Conservation (phyloP, 1,284 basidiomycete species). For the Pseudozyma hubeiensis region DNA sequence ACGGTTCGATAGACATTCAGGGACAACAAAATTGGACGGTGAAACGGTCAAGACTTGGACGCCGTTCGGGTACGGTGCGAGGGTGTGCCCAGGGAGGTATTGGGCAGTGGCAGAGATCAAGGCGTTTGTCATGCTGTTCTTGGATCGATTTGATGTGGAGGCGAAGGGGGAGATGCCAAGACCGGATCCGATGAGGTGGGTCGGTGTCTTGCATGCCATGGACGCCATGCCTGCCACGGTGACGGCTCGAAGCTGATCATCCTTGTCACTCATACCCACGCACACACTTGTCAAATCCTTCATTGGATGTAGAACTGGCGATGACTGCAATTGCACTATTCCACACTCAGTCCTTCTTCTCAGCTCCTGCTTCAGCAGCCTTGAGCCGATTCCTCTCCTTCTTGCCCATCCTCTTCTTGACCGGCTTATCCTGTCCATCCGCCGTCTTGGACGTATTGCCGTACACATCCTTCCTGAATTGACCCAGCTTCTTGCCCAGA, state of each 20-base stretch:
- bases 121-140: constrained; percentile 19
- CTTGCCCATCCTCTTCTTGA: constrained; percentile 68
- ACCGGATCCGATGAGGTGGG: constrained; percentile 14
- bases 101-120: constrained; percentile 39
- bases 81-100: constrained; percentile 27
- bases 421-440: constrained; percentile 67
- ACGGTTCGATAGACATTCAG: constrained; percentile 6
- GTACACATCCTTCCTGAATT: constrained; percentile 75
- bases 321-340: neutral
- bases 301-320: neutral
- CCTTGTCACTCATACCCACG: neutral
- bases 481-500: constrained; percentile 76
- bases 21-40: neutral
- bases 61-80: constrained; percentile 19
- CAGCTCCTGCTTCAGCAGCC: constrained; percentile 19
- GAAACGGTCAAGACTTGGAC: constrained; percentile 23
- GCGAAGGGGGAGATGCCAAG: constrained; percentile 10
- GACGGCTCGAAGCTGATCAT: neutral
- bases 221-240: constrained; percentile 14
- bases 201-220: constrained; percentile 20
- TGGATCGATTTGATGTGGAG: constrained; percentile 16
- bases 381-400: constrained; percentile 58
- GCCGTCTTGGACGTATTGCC: constrained; percentile 34
- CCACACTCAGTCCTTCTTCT: constrained; percentile 6
- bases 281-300: neutral